phyloP scores from a whole-genome alignment of 176 grass and related monocot species.

The Avena sativa region DNA sequence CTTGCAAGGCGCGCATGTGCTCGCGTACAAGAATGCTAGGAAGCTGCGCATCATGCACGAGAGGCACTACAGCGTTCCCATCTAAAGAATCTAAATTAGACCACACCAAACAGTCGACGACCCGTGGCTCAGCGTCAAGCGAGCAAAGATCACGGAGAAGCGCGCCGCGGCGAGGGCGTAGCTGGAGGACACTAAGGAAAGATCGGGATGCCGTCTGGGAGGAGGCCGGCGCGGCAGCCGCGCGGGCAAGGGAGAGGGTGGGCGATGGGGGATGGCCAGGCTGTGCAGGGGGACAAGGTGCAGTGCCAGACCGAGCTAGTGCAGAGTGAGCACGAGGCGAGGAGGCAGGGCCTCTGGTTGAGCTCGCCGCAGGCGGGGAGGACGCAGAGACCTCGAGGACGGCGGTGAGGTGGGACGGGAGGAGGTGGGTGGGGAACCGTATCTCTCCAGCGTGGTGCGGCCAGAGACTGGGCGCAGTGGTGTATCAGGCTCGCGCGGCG shows the following conservation, averaged over 20 bases:
- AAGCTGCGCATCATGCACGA: too few species aligned
- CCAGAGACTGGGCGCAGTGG: too few species aligned
- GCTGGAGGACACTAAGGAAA: conserved; percentile 50
- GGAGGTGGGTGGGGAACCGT: too few species aligned
- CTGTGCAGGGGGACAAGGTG: conserved; percentile 50
- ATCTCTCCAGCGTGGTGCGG: too few species aligned
- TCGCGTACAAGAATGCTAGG: too few species aligned
- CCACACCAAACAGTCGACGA: conserved; percentile 34
- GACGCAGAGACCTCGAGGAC: conserved; percentile 31
- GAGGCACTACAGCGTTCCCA: too few species aligned
- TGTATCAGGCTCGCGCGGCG: too few species aligned
- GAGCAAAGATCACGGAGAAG: conserved; percentile 50
- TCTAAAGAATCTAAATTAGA: too few species aligned
- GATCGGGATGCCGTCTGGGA: conserved; percentile 40
- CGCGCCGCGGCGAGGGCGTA: conserved; percentile 48
- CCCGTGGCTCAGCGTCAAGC: conserved; percentile 59
- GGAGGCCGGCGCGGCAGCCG: conserved; percentile 36
- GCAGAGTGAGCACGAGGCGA: conserved; percentile 47
- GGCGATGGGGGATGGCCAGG: conserved; percentile 39
- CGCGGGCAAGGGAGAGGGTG: conserved; percentile 31
- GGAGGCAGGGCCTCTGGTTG: conserved; percentile 24
- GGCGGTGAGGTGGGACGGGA: too few species aligned
- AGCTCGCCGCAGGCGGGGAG: conserved; percentile 14
- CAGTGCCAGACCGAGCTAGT: conserved; percentile 63
- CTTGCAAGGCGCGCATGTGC: too few species aligned